Base-by-base conservation (phyloP, 2,329 filamentous ascomycete species). In the Achaetomium macrosporum region DNA sequence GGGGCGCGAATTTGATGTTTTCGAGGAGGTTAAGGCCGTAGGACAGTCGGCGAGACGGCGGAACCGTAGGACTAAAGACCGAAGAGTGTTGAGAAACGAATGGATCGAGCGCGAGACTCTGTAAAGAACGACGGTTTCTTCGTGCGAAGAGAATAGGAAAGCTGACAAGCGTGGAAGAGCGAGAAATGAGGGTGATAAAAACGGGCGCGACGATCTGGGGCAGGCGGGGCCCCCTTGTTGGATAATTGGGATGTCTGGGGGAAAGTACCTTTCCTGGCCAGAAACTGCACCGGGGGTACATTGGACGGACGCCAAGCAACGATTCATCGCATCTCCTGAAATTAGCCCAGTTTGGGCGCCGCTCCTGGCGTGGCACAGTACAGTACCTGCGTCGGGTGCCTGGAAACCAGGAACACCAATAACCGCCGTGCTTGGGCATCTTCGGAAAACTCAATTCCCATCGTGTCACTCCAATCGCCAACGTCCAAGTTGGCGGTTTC, bases 51-150 rank as follows among this genome's bases (percentile, higher is more conserved):
- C 19, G 16, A 30, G 29, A 17, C 47, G 19, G 40, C 29, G 30
- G 17, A 33, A 17, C n/a, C 17, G 44, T 36, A 47, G 20, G 39
- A 9, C 44, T 37, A 31, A 29, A 5, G 36, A 20, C 17, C 33
- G 41, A 51, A n/a, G 50, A 35, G 29, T 49, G 51, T 53, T 36
- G 16, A 15, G 37, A 59, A 62, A 62, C 51, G 60, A 62, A 61
- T 60, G 60, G 59, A 55, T 55, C 40, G 59, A 61, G 59, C 44
- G 54, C 57, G 47, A 50, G 53, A 59, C 60, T 61, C 60, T 60
- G 50, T 53, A 62, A 56, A 37, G 58, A 62, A 48, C 39, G 60
- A 58, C 58, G 40, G 51, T 48, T 50, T 55, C 36, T 56, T 57
- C 43, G 36, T 37, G 31, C 31, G 58, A 58, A 57, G 52, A 55